Percentiles rank a stretch among this genome's conserved stretches.
Conservation (phyloP, 495 filamentous ascomycete species). For the Daldinia decipiens region DNA sequence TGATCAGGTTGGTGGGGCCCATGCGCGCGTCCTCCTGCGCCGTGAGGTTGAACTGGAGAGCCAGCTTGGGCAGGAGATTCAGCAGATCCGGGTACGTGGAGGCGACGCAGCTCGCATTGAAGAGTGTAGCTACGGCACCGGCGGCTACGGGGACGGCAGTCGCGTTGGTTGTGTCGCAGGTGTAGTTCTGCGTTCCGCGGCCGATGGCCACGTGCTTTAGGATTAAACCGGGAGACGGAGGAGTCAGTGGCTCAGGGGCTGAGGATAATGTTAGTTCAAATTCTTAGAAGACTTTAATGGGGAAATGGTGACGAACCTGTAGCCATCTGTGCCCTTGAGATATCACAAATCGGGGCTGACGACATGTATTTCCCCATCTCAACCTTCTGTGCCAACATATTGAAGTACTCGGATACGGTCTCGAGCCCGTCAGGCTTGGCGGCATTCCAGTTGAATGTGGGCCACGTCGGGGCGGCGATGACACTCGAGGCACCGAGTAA, state of each 20-base stretch:
- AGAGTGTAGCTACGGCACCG: conserved; percentile 87
- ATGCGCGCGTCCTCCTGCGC: conserved; percentile 50
- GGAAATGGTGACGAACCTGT: conserved; percentile 50
- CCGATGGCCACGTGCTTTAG: conserved; percentile 85
- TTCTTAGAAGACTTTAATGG: background rate
- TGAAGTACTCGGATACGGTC: conserved; percentile 64
- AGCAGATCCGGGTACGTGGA: conserved; percentile 72
- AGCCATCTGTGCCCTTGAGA: conserved; percentile 60
- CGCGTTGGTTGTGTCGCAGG: conserved; percentile 70
- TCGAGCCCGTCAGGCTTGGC: conserved; percentile 52
- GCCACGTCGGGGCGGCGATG: conserved; percentile 60
- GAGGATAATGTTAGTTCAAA: conserved; percentile 38
- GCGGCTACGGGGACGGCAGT: conserved; percentile 67
- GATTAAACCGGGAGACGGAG: conserved; percentile 64
- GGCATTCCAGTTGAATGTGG: conserved; percentile 50
- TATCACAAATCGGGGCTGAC: conserved; percentile 59
- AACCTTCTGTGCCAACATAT: conserved; percentile 60
- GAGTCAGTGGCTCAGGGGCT: conserved; percentile 63
- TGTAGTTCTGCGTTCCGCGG: conserved; percentile 93
- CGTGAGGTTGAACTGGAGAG: conserved; percentile 65
- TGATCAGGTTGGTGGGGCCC: conserved; percentile 64
- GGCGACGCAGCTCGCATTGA: conserved; percentile 85
- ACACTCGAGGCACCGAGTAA: conserved; percentile 57
- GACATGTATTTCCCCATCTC: conserved; percentile 51
- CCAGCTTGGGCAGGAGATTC: conserved; percentile 60